Percentiles rank a stretch among this genome's conserved stretches.
Conservation (phyloP, 495 filamentous ascomycete species). For the Lasiosphaeria hispida region DNA sequence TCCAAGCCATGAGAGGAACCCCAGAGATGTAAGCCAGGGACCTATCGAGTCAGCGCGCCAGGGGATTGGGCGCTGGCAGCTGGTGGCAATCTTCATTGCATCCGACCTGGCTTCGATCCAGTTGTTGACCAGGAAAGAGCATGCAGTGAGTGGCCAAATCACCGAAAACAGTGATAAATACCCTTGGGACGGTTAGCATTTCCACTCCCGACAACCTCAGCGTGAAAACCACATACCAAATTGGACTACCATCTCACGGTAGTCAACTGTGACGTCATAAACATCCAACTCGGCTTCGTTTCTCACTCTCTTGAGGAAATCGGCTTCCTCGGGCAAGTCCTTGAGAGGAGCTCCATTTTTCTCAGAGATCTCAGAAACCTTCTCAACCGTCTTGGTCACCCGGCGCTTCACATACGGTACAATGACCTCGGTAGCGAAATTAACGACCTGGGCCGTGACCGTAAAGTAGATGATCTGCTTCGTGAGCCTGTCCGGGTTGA, state of each 20-base stretch:
- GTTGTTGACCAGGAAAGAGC: slow-evolving; percentile 92
- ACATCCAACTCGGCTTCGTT: slow-evolving; percentile 79
- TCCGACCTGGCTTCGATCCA: slow-evolving; percentile 94
- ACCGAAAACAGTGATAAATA: slow-evolving; percentile 94
- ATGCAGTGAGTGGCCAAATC: slow-evolving; percentile 83
- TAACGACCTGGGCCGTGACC: slow-evolving; percentile 90
- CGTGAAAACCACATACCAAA: slow-evolving; percentile 42
- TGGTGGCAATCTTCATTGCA: slow-evolving; percentile 89
- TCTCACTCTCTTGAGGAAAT: slow-evolving; percentile 77
- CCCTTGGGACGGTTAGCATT: slow-evolving; percentile 46
- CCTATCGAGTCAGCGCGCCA: slow-evolving; percentile 90
- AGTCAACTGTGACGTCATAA: slow-evolving; percentile 85
- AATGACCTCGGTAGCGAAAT: slow-evolving; percentile 79
- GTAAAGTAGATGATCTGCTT: slow-evolving; percentile 98
- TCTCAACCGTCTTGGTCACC: slow-evolving; percentile 69
- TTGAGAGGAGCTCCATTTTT: slow-evolving; percentile 40
- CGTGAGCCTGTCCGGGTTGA: slow-evolving; percentile 79
- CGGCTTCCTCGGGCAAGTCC: slow-evolving; percentile 70
- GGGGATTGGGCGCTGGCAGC: slow-evolving; percentile 84
- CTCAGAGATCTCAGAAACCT: slow-evolving; percentile 55
- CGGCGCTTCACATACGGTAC: slow-evolving; percentile 81
- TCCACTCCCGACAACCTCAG: neutral
- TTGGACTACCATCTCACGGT: slow-evolving; percentile 94
- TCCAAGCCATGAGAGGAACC: slow-evolving; percentile 89
- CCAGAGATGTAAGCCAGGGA: slow-evolving; percentile 84